A percentile compares a stretch with the other conserved stretches of the same genome.
phyloP scores from a whole-genome alignment of 2,329 filamentous ascomycete genomes.

The Rutstroemia sp. region DNA sequence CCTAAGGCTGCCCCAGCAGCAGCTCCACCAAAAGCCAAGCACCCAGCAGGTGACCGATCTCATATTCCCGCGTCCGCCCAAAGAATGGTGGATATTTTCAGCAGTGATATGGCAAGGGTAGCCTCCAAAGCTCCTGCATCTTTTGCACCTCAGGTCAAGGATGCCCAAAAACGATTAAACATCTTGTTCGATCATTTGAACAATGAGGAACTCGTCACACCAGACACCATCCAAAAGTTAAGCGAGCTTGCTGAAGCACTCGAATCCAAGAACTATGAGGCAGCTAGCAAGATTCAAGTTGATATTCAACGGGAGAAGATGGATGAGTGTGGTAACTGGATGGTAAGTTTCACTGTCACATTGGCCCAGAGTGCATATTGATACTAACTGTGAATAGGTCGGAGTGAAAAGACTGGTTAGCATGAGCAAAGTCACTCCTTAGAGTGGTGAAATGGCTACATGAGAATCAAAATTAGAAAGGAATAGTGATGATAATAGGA shows the following conservation, averaged over 20 bases:
- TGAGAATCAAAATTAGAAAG: not conserved
- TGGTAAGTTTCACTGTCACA: slow-evolving; percentile 50
- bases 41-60: slow-evolving; percentile 80
- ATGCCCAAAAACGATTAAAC: slow-evolving; percentile 86
- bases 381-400: slow-evolving; percentile 47
- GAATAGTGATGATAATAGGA: not conserved
- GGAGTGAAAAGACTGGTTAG: slow-evolving; percentile 70
- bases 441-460: not conserved
- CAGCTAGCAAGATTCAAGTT: slow-evolving; percentile 60
- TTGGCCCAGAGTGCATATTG: not conserved
- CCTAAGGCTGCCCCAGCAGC: slow-evolving; percentile 21
- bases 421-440: slow-evolving; percentile 70
- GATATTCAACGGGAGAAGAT: slow-evolving; percentile 71
- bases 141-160: slow-evolving; percentile 83
- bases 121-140: slow-evolving; percentile 77
- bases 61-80: slow-evolving; percentile 76
- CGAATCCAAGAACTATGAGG: slow-evolving; percentile 60
- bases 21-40: slow-evolving; percentile 50
- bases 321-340: slow-evolving; percentile 79
- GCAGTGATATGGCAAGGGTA: slow-evolving; percentile 79
- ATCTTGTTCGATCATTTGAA: slow-evolving; percentile 97
- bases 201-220: slow-evolving; percentile 83
- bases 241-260: slow-evolving; percentile 58
- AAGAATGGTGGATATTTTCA: slow-evolving; percentile 74
- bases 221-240: slow-evolving; percentile 66